These are phyloP conservation scores for Colletotrichum tofieldiae DNA, from an alignment of 2,329 filamentous ascomycete species.

Conservation along the genomic window DNA sequence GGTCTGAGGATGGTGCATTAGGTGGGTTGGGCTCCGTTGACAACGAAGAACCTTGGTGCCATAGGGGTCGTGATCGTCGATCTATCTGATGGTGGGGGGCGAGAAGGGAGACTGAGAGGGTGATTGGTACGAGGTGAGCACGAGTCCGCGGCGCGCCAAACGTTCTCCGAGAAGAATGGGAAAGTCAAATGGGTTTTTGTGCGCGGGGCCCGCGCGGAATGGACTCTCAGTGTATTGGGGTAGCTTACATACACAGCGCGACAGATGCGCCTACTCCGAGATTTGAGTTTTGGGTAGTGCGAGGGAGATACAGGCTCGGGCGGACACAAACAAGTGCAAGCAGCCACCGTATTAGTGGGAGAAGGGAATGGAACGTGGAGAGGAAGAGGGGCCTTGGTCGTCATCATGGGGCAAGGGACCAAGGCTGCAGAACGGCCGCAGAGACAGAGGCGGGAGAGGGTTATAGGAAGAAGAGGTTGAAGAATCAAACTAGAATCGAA, in stretches of 20 bases:
- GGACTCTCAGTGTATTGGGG: background rate
- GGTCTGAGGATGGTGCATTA: constrained; percentile 24
- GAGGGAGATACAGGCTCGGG: background rate
- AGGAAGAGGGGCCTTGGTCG: background rate
- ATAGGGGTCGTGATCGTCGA: constrained; percentile 39
- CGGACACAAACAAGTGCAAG: background rate
- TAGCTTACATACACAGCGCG: background rate
- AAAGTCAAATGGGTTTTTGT: constrained; percentile 25
- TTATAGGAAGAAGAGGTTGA: background rate
- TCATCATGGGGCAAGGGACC: background rate
- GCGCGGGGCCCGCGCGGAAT: background rate
- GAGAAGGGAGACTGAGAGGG: background rate
- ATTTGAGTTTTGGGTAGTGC: background rate
- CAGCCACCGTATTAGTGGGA: background rate
- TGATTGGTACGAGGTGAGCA: background rate
- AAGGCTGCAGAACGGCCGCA: background rate
- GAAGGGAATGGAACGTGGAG: background rate
- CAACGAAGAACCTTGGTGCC: constrained; percentile 25
- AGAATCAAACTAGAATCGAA: background rate
- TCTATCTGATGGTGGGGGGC: constrained; percentile 19
- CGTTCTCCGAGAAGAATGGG: constrained; percentile 20
- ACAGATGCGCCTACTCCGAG: background rate
- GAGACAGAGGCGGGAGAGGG: background rate
- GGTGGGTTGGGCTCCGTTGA: constrained; percentile 22
- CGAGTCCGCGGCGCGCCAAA: background rate